Evolutionary conservation across 2,329 filamentous ascomycete genomes (phyloP).

Genomic region (Emericellopsis atlantica): DNA sequence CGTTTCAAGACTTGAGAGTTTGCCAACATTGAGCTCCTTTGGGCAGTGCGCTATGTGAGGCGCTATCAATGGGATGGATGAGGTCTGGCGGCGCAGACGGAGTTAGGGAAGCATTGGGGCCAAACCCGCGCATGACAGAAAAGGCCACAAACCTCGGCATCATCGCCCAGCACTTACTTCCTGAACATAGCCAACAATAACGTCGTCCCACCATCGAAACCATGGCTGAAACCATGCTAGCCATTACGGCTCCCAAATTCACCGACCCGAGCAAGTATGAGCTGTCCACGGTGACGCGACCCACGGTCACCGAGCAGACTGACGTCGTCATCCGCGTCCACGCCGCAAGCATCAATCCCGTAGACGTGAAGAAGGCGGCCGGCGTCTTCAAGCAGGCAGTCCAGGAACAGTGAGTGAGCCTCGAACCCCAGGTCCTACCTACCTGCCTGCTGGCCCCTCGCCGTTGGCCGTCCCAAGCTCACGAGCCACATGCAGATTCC

Average conservation of each 20-base stretch:
- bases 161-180: no score
- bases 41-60: no score
- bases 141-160: no score
- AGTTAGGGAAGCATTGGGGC: no score
- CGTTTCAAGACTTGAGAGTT: no score
- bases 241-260: conserved; percentile 7
- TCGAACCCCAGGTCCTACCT: background rate
- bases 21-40: no score
- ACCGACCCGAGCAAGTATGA: conserved; percentile 9
- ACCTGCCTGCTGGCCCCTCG: background rate
- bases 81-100: no score
- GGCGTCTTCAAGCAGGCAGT: conserved; percentile 19
- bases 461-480: background rate
- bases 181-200: no score
- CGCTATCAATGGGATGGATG: no score
- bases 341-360: conserved; percentile 29
- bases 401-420: conserved; percentile 13
- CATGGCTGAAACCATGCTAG: conserved; percentile 7
- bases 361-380: conserved; percentile 27
- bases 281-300: conserved; percentile 7
- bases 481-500: conserved; percentile 12
- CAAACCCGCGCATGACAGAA: no score
- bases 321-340: conserved; percentile 24
- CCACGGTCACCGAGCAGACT: conserved; percentile 7
- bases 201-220: background rate